Conservation (phyloP, 1,139 yeast species). For the Protomyces inouyei region DNA sequence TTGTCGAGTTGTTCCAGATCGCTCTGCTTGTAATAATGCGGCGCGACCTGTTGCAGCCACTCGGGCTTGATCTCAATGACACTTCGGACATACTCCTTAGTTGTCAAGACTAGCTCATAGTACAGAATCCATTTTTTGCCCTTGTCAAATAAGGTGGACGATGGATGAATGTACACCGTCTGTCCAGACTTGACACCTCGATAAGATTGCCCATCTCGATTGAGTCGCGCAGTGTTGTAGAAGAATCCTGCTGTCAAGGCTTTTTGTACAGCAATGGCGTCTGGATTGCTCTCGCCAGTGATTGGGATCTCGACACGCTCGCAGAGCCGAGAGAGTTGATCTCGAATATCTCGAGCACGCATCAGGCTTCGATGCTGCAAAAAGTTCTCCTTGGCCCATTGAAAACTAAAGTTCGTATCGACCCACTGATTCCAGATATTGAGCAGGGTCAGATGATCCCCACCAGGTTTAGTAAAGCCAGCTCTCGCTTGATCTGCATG, state of each 20-base stretch:
- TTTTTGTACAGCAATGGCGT: slow-evolving; percentile 50
- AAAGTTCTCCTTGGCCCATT: slow-evolving; percentile 86
- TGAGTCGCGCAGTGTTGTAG: slow-evolving; percentile 66
- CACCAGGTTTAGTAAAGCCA: slow-evolving; percentile 54
- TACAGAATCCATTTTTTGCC: slow-evolving; percentile 69
- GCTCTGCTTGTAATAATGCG: slow-evolving; percentile 48
- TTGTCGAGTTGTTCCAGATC: slow-evolving; percentile 35
- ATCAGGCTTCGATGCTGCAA: slow-evolving; percentile 68
- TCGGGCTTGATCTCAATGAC: slow-evolving; percentile 67
- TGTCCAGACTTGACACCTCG: slow-evolving; percentile 58
- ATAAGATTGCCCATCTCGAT: slow-evolving; percentile 68
- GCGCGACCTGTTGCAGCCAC: slow-evolving; percentile 62
- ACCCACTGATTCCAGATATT: slow-evolving; percentile 75
- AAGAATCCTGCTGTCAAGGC: slow-evolving; percentile 79
- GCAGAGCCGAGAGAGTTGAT: slow-evolving; percentile 63
- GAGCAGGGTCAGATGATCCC: slow-evolving; percentile 73
- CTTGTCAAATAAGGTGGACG: slow-evolving; percentile 56
- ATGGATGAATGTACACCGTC: slow-evolving; percentile 76
- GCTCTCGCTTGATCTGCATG: slow-evolving; percentile 62
- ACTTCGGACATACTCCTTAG: slow-evolving; percentile 84
- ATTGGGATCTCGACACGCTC: slow-evolving; percentile 52
- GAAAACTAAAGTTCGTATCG: slow-evolving; percentile 60
- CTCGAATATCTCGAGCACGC: slow-evolving; percentile 67
- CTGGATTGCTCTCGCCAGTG: slow-evolving; percentile 33
- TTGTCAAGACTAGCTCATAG: slow-evolving; percentile 79